Conservation (phyloP, 306 rosid genomes). For the Boehmeria nivea region DNA sequence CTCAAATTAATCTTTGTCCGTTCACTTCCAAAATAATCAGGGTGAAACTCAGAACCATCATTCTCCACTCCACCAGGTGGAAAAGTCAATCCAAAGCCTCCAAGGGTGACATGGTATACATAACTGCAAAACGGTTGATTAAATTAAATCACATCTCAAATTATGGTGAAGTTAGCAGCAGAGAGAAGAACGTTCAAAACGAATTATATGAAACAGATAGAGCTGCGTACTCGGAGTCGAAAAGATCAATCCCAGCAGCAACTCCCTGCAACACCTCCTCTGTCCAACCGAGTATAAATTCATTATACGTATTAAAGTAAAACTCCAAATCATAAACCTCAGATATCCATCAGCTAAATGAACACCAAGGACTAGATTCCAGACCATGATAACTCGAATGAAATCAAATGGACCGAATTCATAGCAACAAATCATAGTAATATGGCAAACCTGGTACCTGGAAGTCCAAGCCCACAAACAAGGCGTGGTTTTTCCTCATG, state of each 20-base stretch:
- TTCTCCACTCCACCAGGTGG: conserved; percentile 42
- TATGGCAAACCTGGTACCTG: conserved; percentile 43
- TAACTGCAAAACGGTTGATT: conserved; percentile 43
- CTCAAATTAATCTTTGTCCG: conserved; percentile 73
- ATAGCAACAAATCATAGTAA: too few species aligned
- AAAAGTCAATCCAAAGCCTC: conserved; percentile 81
- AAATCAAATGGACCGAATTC: too few species aligned
- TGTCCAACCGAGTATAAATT: conserved; percentile 36
- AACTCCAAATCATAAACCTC: too few species aligned
- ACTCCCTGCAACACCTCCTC: conserved; percentile 96
- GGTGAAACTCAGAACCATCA: conserved; percentile 28
- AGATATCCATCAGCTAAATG: too few species aligned
- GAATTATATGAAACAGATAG: conserved; percentile 16
- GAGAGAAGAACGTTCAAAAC: neutral
- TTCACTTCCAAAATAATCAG: conserved; percentile 46
- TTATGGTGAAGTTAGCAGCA: conserved; percentile 8
- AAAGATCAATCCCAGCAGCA: conserved; percentile 80
- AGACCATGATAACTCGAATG: too few species aligned
- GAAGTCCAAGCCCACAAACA: conserved; percentile 88
- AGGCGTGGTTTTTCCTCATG: conserved; percentile 78
- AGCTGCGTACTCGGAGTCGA: conserved; percentile 72
- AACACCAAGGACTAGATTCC: too few species aligned
- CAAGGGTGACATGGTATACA: conserved; percentile 64
- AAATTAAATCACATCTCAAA: conserved; percentile 7
- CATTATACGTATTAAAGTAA: too few species aligned